Conservation (phyloP, 2,329 filamentous ascomycete genomes). For the Thermomyces lanuginosus region DNA sequence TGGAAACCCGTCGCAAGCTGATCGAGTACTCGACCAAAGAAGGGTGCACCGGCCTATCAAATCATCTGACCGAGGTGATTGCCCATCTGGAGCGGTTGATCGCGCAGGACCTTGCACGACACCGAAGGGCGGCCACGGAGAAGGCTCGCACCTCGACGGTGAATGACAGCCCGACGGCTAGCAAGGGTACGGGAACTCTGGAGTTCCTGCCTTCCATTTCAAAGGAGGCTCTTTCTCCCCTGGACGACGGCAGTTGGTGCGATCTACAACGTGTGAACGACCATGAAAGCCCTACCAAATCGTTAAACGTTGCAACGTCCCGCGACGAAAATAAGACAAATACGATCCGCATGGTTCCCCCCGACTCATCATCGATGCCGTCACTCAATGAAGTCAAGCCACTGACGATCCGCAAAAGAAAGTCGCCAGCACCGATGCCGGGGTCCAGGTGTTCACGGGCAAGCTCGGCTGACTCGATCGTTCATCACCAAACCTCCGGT, state of each 20-base stretch:
- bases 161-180: slow-evolving; percentile 7
- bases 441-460: slow-evolving; percentile 2
- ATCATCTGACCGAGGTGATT: slow-evolving; percentile 44
- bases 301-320: too few species aligned
- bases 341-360: slow-evolving; percentile 44
- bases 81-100: slow-evolving; percentile 43
- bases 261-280: slow-evolving; percentile 6
- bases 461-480: slow-evolving; percentile 6
- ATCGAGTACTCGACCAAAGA: slow-evolving; percentile 34
- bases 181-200: too few species aligned
- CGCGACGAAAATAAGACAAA: slow-evolving; percentile 16
- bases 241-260: slow-evolving; percentile 5
- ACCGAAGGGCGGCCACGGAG: slow-evolving; percentile 4
- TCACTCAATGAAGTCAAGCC: slow-evolving; percentile 33
- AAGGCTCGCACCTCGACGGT: slow-evolving; percentile 8
- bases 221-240: slow-evolving; percentile 26
- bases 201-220: slow-evolving; percentile 36
- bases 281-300: slow-evolving; percentile 4
- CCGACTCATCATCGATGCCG: slow-evolving; percentile 31
- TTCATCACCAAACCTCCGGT: slow-evolving; percentile 5
- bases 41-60: slow-evolving; percentile 28
- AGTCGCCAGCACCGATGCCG: slow-evolving; percentile 9
- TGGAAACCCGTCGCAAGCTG: slow-evolving; percentile 42
- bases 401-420: slow-evolving; percentile 39
- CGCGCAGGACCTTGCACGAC: slow-evolving; percentile 19